phyloP scores from a whole-genome alignment of 352 stramenopile genomes.

The Pythium rhizo-oryzae region DNA sequence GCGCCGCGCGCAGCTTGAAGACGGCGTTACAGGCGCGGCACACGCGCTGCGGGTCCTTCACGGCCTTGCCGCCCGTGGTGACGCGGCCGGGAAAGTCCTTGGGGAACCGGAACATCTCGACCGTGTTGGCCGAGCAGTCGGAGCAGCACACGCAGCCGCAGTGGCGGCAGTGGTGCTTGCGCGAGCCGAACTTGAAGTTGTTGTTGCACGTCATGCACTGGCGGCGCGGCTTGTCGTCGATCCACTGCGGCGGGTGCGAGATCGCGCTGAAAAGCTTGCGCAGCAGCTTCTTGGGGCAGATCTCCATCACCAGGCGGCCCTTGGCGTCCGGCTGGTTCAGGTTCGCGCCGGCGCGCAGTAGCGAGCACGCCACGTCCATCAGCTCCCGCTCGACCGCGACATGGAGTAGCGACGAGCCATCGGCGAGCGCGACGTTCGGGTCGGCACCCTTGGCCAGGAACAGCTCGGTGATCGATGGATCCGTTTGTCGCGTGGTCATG shows the following conservation, averaged over 20 bases:
- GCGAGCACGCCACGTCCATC: conserved; percentile 71
- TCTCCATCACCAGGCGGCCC: conserved; percentile 74
- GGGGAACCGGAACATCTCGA: conserved; percentile 84
- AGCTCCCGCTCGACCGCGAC: conserved; percentile 83
- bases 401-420: conserved; percentile 85
- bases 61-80: conserved; percentile 60
- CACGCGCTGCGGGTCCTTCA: conserved; percentile 82
- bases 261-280: conserved; percentile 86
- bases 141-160: conserved; percentile 86
- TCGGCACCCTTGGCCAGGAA: conserved; percentile 69
- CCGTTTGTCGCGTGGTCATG: conserved; percentile 86
- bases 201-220: conserved; percentile 74
- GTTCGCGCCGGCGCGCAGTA: conserved; percentile 73
- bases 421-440: conserved; percentile 68
- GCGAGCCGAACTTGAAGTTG: conserved; percentile 80
- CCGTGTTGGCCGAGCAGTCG: conserved; percentile 76
- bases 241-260: conserved; percentile 70
- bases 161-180: conserved; percentile 85
- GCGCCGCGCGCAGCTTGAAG: conserved; percentile 81
- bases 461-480: conserved; percentile 75
- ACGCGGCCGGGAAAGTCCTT: conserved; percentile 79
- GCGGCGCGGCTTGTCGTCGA: conserved; percentile 74
- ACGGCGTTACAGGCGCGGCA: conserved; percentile 83
- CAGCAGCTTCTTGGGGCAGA: conserved; percentile 78
- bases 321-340: conserved; percentile 77